Evolutionary conservation across 768 basidiomycete species (phyloP), one percentile per base, ranked within the genome.

Genomic region (Boletus eberwhitei): DNA sequence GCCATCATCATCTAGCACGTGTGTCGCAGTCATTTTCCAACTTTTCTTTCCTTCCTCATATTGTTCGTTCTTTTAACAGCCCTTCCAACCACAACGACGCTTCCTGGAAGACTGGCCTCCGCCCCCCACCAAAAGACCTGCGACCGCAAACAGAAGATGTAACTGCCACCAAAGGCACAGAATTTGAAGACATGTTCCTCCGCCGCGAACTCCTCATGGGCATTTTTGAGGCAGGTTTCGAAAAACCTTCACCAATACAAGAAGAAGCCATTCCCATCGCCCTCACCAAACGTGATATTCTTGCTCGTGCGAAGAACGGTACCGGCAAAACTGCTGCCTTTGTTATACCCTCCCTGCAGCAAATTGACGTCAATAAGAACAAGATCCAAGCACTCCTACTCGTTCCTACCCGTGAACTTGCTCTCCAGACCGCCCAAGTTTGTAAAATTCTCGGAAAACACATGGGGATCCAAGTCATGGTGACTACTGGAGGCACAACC

Each of bases 281-380:
- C 37, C 86, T 98, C 66, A 85, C 90, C 52, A 90, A 88, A 64
- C 87, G 96, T 69, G 96, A 99, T 76, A 74, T 98, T 70, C 89
- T 96, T 61, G 93, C 93, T 39, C 90, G 93, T 60, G 93, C 94
- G 52, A 95, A 96, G 82, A 93, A 94, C 66, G 91, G 96, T 60
- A 99, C 96, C 4, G 96, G 96, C 60, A 93, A 99, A 80, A 99
- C 96, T 22, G 96, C 95, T 37, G 97, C 96, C 22, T 99, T 98
- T 80, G 92, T 96, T 75, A 98, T 99, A 71, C 96, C 97, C 37
- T 84, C 94, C 43, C 84, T 99, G 50, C 92, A 97, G 71, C 91
- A 94, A 72, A 77, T 98, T 72, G 93, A 97, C 75, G 71, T 90
- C 59, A 76, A 73, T 54, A 86, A 83, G 73, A 77, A 79, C 70